phyloP scores from a whole-genome alignment of 2,329 filamentous ascomycete species.

The Penicillium palitans region DNA sequence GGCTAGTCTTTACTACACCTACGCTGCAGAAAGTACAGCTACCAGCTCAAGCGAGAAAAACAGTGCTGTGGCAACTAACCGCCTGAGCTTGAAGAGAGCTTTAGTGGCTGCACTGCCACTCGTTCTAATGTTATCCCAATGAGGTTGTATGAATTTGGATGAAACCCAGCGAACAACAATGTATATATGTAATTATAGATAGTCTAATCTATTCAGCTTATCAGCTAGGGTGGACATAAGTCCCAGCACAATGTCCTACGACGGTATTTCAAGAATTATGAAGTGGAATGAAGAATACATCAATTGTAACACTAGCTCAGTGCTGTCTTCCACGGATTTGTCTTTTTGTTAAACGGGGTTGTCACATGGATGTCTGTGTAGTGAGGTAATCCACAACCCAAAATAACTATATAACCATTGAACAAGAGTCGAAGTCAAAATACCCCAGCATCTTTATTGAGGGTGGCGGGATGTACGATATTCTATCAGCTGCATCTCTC shows the following conservation, averaged over 20 bases:
- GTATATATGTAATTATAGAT: neutral
- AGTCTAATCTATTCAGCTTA: no score
- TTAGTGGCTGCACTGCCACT: neutral
- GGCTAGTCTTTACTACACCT: constrained; percentile 1
- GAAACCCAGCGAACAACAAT: neutral
- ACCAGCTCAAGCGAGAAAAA: neutral
- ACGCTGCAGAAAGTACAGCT: neutral
- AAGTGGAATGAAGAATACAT: neutral
- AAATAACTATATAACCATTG: no score
- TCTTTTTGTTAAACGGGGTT: neutral
- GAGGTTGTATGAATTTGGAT: neutral
- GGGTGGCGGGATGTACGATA: neutral
- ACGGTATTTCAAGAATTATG: neutral
- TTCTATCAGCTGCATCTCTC: neutral
- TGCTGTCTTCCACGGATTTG: neutral
- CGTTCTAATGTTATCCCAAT: neutral
- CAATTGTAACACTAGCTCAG: neutral
- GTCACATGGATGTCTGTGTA: neutral
- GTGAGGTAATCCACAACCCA: neutral
- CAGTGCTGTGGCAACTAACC: neutral
- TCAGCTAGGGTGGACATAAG: neutral
- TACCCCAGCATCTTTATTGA: neutral
- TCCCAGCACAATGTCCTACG: neutral
- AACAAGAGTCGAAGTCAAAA: neutral
- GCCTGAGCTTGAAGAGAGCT: neutral